These are phyloP conservation scores for Botryobasidium botryosum DNA, from an alignment of 768 basidiomycete species.

Conservation along the genomic window DNA sequence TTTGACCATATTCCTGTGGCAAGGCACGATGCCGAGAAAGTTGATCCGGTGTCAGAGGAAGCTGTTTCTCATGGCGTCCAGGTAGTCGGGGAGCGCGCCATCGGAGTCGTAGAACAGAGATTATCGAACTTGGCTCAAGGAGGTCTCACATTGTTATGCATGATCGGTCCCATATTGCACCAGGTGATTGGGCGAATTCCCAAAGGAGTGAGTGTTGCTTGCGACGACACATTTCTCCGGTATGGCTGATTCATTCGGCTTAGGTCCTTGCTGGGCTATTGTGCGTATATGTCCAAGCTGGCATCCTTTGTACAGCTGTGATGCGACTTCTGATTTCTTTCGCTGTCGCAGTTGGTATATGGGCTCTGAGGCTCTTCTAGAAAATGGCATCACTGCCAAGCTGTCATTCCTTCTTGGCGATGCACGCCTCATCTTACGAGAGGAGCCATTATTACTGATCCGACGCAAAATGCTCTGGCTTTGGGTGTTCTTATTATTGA, in stretches of 20 bases:
- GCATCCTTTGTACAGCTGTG: not conserved
- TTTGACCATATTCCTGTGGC: conserved; percentile 35
- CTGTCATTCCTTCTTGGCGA: conserved; percentile 69
- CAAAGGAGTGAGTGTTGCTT: conserved; percentile 28
- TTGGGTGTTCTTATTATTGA: conserved; percentile 57
- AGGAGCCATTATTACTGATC: conserved; percentile 62
- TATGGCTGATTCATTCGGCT: not conserved
- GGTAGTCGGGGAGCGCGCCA: conserved; percentile 30
- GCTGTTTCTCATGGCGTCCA: conserved; percentile 2
- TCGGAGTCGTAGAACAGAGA: conserved; percentile 82
- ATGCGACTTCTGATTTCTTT: not conserved
- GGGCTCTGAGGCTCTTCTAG: conserved; percentile 66
- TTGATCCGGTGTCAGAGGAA: conserved; percentile 16
- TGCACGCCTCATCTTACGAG: conserved; percentile 34
- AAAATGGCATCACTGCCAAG: conserved; percentile 70
- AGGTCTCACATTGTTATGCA: conserved; percentile 54
- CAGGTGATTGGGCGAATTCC: conserved; percentile 67
- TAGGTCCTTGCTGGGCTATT: conserved; percentile 68
- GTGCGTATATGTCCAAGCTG: conserved; percentile 26
- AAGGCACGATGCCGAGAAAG: conserved; percentile 24
- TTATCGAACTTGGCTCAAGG: conserved; percentile 83
- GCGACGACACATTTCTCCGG: not conserved
- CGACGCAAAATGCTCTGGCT: conserved; percentile 54
- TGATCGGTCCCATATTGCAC: conserved; percentile 69
- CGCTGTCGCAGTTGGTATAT: conserved; percentile 59